A percentile compares a stretch with the other conserved stretches of the same genome.
phyloP scores from a whole-genome alignment of 352 stramenopile genomes.

The Globisporangium yorkense region DNA sequence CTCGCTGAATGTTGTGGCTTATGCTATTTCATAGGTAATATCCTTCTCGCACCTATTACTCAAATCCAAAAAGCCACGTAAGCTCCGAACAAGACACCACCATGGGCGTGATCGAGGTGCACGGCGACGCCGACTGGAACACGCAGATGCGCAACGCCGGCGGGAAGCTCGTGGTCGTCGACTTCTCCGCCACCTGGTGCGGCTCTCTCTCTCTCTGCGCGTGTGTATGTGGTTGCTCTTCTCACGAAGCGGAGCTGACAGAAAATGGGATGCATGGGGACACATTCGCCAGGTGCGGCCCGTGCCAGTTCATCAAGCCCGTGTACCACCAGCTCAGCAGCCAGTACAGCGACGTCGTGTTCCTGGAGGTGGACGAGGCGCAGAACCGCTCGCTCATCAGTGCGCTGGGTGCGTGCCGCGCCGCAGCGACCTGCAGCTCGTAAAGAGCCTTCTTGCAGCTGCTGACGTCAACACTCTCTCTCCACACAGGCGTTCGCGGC shows the following conservation, averaged over 20 bases:
- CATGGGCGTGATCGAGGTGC: slow-evolving; percentile 73
- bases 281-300: slow-evolving; percentile 39
- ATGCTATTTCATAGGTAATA: too few relatives aligned
- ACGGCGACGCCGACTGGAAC: slow-evolving; percentile 76
- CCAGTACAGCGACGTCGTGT: slow-evolving; percentile 85
- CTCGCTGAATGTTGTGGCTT: too few relatives aligned
- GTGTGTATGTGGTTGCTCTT: neutral
- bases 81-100: neutral
- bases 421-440: neutral
- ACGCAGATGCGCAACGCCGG: slow-evolving; percentile 62
- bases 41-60: too few relatives aligned
- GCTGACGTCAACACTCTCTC: neutral
- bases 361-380: slow-evolving; percentile 81
- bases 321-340: slow-evolving; percentile 73
- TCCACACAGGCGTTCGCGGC: slow-evolving; percentile 45
- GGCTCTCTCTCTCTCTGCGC: slow-evolving; percentile 1
- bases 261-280: too few relatives aligned
- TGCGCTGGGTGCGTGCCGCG: slow-evolving; percentile 32
- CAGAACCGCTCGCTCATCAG: slow-evolving; percentile 82
- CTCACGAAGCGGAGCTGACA: neutral
- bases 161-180: slow-evolving; percentile 86
- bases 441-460: neutral
- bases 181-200: slow-evolving; percentile 85
- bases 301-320: slow-evolving; percentile 86
- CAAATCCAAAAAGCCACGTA: too few relatives aligned